Percentiles rank a stretch among this genome's conserved stretches.
These are phyloP conservation scores for Chrysanthemum seticuspe DNA, from an alignment of 129 eudicot genomes.

Conservation along the genomic window DNA sequence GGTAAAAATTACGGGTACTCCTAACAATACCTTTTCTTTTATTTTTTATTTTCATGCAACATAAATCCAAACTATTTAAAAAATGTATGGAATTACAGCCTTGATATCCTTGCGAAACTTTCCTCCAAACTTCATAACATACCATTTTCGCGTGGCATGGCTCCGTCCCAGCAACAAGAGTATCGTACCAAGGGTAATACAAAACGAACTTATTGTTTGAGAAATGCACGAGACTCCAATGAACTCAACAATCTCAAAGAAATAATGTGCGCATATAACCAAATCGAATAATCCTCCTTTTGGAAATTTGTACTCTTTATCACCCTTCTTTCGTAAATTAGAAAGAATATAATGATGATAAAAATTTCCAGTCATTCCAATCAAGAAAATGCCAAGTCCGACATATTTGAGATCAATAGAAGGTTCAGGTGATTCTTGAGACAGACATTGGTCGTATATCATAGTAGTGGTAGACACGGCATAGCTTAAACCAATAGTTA, in stretches of 20 bases:
- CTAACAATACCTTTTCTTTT: too few species aligned
- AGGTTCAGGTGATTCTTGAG: slow-evolving; percentile 44
- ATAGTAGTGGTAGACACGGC: slow-evolving; percentile 26
- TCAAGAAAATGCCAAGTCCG: slow-evolving; percentile 42
- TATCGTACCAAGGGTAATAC: slow-evolving; percentile 37
- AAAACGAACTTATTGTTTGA: slow-evolving; percentile 45
- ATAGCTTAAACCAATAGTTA: slow-evolving; percentile 39
- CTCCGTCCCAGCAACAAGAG: slow-evolving; percentile 61
- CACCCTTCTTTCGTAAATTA: slow-evolving; percentile 42
- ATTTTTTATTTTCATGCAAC: neutral
- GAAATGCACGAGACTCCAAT: slow-evolving; percentile 51
- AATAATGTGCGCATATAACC: slow-evolving; percentile 79
- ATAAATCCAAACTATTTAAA: neutral
- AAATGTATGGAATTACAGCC: slow-evolving; percentile 48
- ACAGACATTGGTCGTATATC: slow-evolving; percentile 46
- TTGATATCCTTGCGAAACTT: slow-evolving; percentile 48
- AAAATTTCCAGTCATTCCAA: slow-evolving; percentile 66
- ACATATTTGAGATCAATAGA: slow-evolving; percentile 42
- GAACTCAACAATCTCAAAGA: slow-evolving; percentile 58
- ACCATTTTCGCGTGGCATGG: slow-evolving; percentile 66
- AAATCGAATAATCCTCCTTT: slow-evolving; percentile 61
- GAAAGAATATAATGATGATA: too few species aligned
- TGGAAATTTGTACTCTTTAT: slow-evolving; percentile 61
- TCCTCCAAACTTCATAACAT: slow-evolving; percentile 46
- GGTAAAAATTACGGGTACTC: too few species aligned